Conservation (phyloP, 257 asterid genomes). For the Parsonsia alboflavescens region DNA sequence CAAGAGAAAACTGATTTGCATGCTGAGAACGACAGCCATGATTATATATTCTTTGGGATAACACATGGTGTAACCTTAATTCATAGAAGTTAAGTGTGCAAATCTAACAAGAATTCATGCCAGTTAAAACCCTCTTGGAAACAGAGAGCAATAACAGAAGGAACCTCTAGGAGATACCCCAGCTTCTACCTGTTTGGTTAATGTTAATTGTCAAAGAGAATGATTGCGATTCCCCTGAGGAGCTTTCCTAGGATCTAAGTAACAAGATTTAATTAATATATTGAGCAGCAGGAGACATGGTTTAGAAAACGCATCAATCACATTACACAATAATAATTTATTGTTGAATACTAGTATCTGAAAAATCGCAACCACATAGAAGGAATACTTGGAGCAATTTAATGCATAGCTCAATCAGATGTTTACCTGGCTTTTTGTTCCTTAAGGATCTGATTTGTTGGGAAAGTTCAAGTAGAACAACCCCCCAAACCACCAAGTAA, state of each 20-base stretch:
- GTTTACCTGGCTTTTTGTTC: neutral
- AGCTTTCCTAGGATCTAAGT: neutral
- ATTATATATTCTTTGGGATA: too few relatives aligned
- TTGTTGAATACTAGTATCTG: too few relatives aligned
- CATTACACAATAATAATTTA: neutral
- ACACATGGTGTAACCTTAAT: too few relatives aligned
- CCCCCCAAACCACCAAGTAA: neutral
- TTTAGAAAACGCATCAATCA: neutral
- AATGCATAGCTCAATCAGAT: too few relatives aligned
- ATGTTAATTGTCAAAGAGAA: neutral
- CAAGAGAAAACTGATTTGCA: too few relatives aligned
- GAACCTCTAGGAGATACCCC: too few relatives aligned
- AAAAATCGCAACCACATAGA: too few relatives aligned
- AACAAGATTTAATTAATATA: neutral
- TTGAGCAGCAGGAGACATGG: neutral
- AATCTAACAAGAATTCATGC: too few relatives aligned
- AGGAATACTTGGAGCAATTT: neutral
- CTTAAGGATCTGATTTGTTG: neutral
- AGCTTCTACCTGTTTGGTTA: neutral
- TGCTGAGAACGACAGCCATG: too few relatives aligned
- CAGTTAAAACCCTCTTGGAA: too few relatives aligned
- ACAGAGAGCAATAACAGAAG: too few relatives aligned
- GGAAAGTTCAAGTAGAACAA: neutral
- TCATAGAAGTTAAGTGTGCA: too few relatives aligned
- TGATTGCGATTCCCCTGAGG: neutral